Evolutionary conservation across 805 yeast species (phyloP).

Genomic region (Candida endomychidarum): DNA sequence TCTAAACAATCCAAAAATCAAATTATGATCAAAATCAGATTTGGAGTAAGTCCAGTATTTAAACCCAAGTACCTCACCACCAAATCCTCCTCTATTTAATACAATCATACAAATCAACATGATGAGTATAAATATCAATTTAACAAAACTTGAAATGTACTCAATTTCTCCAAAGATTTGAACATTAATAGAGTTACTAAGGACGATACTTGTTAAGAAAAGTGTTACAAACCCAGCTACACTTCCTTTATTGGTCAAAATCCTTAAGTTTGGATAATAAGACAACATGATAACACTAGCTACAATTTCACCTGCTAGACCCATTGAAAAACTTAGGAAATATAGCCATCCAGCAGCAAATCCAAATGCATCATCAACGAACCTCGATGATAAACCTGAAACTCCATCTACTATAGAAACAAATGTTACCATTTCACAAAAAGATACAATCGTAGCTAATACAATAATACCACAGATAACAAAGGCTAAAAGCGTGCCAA

Average conservation of each 20-base stretch:
- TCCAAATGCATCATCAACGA: constrained; percentile 77
- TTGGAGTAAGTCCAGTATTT: constrained; percentile 62
- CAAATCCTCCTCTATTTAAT: constrained; percentile 59
- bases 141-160: constrained; percentile 58
- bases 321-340: constrained; percentile 69
- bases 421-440: constrained; percentile 79
- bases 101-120: constrained; percentile 65
- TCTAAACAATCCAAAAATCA: constrained; percentile 70
- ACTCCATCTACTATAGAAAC: constrained; percentile 80
- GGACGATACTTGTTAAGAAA: constrained; percentile 45
- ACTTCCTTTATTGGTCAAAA: constrained; percentile 47
- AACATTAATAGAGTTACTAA: constrained; percentile 65
- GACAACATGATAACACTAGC: constrained; percentile 77
- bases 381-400: constrained; percentile 70
- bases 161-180: constrained; percentile 75
- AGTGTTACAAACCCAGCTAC: constrained; percentile 65
- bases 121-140: constrained; percentile 50
- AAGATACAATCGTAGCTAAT: constrained; percentile 65
- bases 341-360: constrained; percentile 73
- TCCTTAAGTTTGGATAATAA: constrained; percentile 57
- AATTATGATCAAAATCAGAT: constrained; percentile 45
- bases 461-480: constrained; percentile 64
- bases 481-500: constrained; percentile 72
- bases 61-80: constrained; percentile 54
- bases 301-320: constrained; percentile 76